phyloP scores from a whole-genome alignment of 495 filamentous ascomycete species.

The Staphylotrichum tortipilum region DNA sequence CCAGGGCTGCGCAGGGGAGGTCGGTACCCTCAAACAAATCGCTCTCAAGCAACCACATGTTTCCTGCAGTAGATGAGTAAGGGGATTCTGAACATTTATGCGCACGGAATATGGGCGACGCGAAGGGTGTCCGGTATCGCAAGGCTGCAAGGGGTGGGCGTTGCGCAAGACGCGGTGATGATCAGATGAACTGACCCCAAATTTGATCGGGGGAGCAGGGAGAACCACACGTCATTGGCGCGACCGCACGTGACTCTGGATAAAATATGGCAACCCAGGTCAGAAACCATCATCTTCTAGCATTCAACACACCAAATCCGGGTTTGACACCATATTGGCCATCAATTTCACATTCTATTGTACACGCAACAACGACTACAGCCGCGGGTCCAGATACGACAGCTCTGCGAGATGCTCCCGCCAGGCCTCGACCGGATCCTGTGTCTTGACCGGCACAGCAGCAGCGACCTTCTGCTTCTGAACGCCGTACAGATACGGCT shows the following conservation, averaged over 20 bases:
- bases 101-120: too few relatives aligned
- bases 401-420: slow-evolving; percentile 23
- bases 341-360: too few relatives aligned
- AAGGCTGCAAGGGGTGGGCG: neutral
- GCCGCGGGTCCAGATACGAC: slow-evolving; percentile 13
- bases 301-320: too few relatives aligned
- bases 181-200: too few relatives aligned
- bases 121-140: neutral
- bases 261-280: too few relatives aligned
- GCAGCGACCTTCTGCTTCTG: neutral
- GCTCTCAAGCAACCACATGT: slow-evolving; percentile 55
- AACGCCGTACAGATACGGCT: slow-evolving; percentile 34
- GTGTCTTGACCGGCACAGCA: neutral
- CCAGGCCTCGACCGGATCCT: slow-evolving; percentile 22
- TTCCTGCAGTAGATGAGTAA: neutral
- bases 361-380: too few relatives aligned
- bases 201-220: too few relatives aligned
- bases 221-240: slow-evolving; percentile 10
- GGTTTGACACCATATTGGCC: too few relatives aligned
- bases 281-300: too few relatives aligned
- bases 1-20: neutral
- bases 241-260: slow-evolving; percentile 13
- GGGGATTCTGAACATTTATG: too few relatives aligned
- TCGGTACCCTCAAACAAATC: slow-evolving; percentile 42
- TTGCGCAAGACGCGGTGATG: neutral